Evolutionary conservation across 1,284 basidiomycete genomes (phyloP).

Genomic region (Xanthoconium separans): DNA sequence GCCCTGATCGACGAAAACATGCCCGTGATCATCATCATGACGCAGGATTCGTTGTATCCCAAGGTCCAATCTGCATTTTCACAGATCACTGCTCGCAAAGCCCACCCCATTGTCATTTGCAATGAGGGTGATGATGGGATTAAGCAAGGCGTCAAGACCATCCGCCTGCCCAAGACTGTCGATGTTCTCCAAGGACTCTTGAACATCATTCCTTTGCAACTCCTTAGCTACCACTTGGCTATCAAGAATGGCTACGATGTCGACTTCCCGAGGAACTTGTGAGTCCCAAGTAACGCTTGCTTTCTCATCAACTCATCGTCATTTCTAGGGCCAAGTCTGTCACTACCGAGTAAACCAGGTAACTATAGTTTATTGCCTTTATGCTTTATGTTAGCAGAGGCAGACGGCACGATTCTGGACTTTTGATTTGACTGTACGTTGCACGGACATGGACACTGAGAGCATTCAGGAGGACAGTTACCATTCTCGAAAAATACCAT

Average conservation of each 20-base stretch:
- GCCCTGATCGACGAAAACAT: conserved; percentile 98
- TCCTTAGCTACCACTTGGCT: conserved; percentile 96
- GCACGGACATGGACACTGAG: conserved; percentile 30
- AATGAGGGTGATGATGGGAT: conserved; percentile 91
- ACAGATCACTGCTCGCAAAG: conserved; percentile 97
- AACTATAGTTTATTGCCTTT: background rate
- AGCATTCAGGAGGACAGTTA: conserved; percentile 21
- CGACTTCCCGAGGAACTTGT: conserved; percentile 97
- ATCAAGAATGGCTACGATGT: conserved; percentile 96
- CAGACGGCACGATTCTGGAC: conserved; percentile 6
- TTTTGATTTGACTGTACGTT: conserved; percentile 12
- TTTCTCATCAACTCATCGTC: conserved; percentile 13
- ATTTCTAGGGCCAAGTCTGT: conserved; percentile 75
- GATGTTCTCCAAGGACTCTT: conserved; percentile 95
- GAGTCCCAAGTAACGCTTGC: conserved; percentile 30
- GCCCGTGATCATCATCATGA: conserved; percentile 99
- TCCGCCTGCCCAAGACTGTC: conserved; percentile 91
- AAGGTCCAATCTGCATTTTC: conserved; percentile 96
- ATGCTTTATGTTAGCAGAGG: background rate
- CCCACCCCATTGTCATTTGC: conserved; percentile 94
- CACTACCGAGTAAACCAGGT: conserved; percentile 67
- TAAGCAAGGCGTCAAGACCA: conserved; percentile 74
- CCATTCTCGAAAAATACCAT: conserved; percentile 4
- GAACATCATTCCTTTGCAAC: conserved; percentile 96
- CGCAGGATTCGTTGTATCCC: conserved; percentile 96